These are phyloP conservation scores for Loxodes magnus DNA, from an alignment of 73 alveolate species.

Conservation along the genomic window DNA sequence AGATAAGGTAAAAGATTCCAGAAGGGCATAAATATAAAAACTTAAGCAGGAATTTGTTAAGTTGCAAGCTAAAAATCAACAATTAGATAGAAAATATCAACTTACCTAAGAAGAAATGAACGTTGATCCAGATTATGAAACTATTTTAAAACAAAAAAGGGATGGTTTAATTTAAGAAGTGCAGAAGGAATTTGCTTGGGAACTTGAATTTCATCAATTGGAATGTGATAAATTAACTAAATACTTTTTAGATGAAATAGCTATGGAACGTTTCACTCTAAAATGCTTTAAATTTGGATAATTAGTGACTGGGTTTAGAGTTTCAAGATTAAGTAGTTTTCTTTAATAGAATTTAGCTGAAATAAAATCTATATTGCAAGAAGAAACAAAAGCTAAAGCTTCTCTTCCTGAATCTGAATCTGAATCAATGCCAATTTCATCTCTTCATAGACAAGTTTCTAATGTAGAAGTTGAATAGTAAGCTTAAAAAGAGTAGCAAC, in stretches of 20 bases:
- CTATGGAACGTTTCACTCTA: conserved; percentile 67
- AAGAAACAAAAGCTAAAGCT: conserved; percentile 5
- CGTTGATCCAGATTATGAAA: conserved; percentile 72
- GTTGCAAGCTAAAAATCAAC: conserved; percentile 21
- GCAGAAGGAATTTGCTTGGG: conserved; percentile 81
- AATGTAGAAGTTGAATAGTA: no score
- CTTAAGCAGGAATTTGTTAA: conserved; percentile 54
- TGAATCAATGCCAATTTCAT: no score
- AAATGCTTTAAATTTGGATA: conserved; percentile 44
- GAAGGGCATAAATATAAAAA: conserved; percentile 32
- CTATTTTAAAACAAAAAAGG: conserved; percentile 54
- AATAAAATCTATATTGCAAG: conserved; percentile 6
- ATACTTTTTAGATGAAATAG: conserved; percentile 32
- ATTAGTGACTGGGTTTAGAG: conserved; percentile 73
- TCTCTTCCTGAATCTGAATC: conserved; percentile 23
- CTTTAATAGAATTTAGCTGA: conserved; percentile 8
- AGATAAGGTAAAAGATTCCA: conserved; percentile 68
- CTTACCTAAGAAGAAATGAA: conserved; percentile 58
- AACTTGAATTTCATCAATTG: conserved; percentile 50
- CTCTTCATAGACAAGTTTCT: no score
- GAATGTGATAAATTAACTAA: conserved; percentile 40
- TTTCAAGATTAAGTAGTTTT: conserved; percentile 55
- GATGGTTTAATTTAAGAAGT: conserved; percentile 51
- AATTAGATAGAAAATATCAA: conserved; percentile 31
- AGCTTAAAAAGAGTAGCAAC: no score